Evolutionary conservation across 2,329 filamentous ascomycete genomes (phyloP).

Genomic region (Fusarium gaditjirri): DNA sequence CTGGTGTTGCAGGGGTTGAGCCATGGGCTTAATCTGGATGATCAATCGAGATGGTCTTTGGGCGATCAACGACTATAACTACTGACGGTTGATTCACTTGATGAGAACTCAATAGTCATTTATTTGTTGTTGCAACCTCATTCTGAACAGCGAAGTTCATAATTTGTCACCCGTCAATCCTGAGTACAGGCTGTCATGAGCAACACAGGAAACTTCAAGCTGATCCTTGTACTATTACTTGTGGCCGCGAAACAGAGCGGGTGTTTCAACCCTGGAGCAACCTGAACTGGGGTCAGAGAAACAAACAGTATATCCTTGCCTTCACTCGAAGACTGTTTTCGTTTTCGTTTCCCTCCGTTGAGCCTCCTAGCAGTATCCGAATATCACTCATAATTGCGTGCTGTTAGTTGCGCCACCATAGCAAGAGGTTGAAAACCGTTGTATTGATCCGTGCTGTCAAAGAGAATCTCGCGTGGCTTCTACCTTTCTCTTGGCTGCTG

Average conservation of each 20-base stretch:
- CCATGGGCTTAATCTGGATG: conserved; percentile 17
- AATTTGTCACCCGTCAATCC: neutral
- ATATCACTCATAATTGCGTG: neutral
- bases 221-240: conserved; percentile 18
- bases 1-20: conserved; percentile 8
- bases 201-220: conserved; percentile 3
- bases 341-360: neutral
- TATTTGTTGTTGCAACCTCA: neutral
- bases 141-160: neutral
- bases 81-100: neutral
- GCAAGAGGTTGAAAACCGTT: neutral
- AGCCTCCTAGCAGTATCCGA: neutral
- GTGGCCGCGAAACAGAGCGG: conserved; percentile 26
- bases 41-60: conserved; percentile 6
- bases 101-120: neutral
- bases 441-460: neutral
- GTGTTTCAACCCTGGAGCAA: conserved; percentile 36
- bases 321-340: neutral
- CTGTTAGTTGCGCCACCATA: neutral
- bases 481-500: conserved; percentile 4
- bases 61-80: neutral
- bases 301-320: conserved; percentile 19
- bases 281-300: conserved; percentile 10
- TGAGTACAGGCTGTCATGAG: neutral
- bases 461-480: conserved; percentile 16